These are phyloP conservation scores for Taiozyma sp. DNA, from an alignment of 1,139 yeast genomes.

Conservation along the genomic window DNA sequence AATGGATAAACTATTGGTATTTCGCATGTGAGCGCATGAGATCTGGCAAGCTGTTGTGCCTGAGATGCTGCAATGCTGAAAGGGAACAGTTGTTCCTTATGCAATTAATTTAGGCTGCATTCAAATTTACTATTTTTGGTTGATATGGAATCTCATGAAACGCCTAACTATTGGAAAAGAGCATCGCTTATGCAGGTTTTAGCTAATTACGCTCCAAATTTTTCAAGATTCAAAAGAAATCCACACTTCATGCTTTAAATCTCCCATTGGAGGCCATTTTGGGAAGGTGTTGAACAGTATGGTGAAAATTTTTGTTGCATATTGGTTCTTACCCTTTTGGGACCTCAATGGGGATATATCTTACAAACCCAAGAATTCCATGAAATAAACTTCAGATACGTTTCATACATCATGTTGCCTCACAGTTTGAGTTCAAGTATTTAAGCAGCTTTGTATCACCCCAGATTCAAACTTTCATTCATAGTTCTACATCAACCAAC, in stretches of 20 bases:
- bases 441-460: not conserved
- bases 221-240: not conserved
- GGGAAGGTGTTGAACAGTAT: constrained; percentile 1
- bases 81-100: not conserved
- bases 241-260: not conserved
- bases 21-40: not conserved
- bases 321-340: constrained; percentile 12
- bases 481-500: not conserved
- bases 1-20: not conserved
- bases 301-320: constrained; percentile 8
- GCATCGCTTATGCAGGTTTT: not conserved
- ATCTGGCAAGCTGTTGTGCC: not conserved
- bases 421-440: not conserved
- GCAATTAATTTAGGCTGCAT: not conserved
- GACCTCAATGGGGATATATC: constrained; percentile 12
- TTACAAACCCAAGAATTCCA: not conserved
- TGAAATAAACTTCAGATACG: not conserved
- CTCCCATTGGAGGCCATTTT: constrained; percentile 1
- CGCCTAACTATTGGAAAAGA: not conserved
- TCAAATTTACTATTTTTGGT: not conserved
- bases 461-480: not conserved
- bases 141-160: not conserved
- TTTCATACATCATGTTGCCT: not conserved
- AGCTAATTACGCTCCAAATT: not conserved
- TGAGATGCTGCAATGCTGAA: not conserved